phyloP scores from a whole-genome alignment of 345 rosid genomes.

The Eucalyptus regnans region DNA sequence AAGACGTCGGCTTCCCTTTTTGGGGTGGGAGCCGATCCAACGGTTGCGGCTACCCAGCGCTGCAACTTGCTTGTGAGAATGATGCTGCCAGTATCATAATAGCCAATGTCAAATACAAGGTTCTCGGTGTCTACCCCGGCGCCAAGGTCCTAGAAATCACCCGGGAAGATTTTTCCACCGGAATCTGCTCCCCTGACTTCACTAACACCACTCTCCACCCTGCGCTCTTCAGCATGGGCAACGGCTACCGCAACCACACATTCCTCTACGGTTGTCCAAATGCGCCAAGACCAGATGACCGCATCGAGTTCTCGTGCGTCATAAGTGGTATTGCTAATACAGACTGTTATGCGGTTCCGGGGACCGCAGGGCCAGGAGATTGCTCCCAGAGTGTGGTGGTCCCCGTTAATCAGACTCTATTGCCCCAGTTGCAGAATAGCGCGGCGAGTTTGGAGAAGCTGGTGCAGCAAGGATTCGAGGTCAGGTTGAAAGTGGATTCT shows the following conservation, averaged over 20 bases:
- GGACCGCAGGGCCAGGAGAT: not conserved
- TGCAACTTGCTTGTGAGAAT: conserved; percentile 1
- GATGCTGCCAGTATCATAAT: conserved; percentile 7
- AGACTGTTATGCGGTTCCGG: not conserved
- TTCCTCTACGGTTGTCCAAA: conserved; percentile 2
- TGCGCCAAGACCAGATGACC: not conserved
- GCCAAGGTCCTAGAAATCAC: not conserved
- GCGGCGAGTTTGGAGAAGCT: not conserved
- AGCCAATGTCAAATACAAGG: not conserved
- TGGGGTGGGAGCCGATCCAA: conserved; percentile 6
- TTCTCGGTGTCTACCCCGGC: not conserved
- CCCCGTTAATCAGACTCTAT: not conserved
- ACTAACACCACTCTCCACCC: conserved; percentile 8
- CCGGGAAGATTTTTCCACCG: conserved; percentile 2
- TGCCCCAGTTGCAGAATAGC: not conserved
- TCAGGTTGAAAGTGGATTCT: not conserved
- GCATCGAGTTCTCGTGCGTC: not conserved
- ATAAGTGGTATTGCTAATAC: not conserved
- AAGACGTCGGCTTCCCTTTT: conserved; percentile 14
- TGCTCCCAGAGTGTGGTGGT: conserved; percentile 1
- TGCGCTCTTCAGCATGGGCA: not conserved
- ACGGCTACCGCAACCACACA: not conserved
- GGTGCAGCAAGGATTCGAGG: not conserved
- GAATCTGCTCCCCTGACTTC: conserved; percentile 1
- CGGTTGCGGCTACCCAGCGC: conserved; percentile 9